These are phyloP conservation scores for Pseudopithomyces maydicus DNA, from an alignment of 2,329 filamentous ascomycete genomes.

Conservation along the genomic window DNA sequence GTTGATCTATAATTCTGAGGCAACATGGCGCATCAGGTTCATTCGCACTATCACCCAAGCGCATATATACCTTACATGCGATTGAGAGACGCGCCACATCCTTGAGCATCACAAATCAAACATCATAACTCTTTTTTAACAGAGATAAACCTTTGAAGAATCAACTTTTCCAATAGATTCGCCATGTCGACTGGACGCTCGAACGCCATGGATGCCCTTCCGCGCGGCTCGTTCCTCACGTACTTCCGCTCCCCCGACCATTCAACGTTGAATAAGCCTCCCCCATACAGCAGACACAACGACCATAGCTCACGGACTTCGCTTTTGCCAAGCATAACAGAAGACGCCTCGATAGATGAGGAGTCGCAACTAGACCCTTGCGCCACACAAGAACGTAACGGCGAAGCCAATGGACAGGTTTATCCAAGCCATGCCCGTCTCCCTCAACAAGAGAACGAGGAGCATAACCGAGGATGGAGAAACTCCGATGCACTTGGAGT, in stretches of 20 bases:
- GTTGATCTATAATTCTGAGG: background rate
- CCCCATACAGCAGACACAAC: slow-evolving; percentile 2
- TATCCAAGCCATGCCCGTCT: too few species aligned
- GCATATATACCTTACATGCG: slow-evolving; percentile 4
- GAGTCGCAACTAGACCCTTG: slow-evolving; percentile 7
- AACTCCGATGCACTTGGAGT: background rate
- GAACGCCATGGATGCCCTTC: slow-evolving; percentile 13
- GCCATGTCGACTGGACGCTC: slow-evolving; percentile 7
- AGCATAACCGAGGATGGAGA: background rate
- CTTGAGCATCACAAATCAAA: slow-evolving; percentile 8
- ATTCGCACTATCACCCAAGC: background rate
- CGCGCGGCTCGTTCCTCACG: slow-evolving; percentile 17
- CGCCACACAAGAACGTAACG: background rate
- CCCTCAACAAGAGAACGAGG: background rate
- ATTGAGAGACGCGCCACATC: slow-evolving; percentile 7
- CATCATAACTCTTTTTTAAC: background rate
- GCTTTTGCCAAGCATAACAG: slow-evolving; percentile 4
- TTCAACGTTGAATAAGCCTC: background rate
- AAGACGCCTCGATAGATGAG: background rate
- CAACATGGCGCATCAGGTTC: background rate
- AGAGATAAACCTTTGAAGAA: too few species aligned
- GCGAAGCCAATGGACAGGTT: background rate
- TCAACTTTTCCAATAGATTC: background rate
- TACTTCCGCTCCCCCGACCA: slow-evolving; percentile 13
- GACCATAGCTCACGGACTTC: background rate